Conservation (phyloP, 2,329 filamentous ascomycete species). For the Ophiocordyceps australis region DNA sequence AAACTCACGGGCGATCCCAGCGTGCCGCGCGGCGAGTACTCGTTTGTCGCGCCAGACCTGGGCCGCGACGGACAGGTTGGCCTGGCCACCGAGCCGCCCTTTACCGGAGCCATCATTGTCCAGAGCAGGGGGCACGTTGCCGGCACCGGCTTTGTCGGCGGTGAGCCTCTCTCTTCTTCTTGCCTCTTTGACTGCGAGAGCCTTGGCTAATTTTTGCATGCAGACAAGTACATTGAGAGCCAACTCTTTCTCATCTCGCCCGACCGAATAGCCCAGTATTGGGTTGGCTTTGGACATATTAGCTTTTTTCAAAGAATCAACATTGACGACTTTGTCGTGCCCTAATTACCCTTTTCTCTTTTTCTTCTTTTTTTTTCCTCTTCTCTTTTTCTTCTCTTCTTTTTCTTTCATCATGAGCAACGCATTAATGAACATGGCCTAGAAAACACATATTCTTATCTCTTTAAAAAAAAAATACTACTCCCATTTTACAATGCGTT, state of each 20-base stretch:
- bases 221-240: slow-evolving; percentile 58
- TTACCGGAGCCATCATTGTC: slow-evolving; percentile 58
- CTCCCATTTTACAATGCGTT: too few species aligned
- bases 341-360: too few species aligned
- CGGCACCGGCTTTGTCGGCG: slow-evolving; percentile 47
- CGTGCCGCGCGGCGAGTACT: slow-evolving; percentile 70
- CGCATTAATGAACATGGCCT: too few species aligned
- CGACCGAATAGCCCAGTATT: slow-evolving; percentile 67
- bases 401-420: too few species aligned
- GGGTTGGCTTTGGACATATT: slow-evolving; percentile 46
- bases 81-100: slow-evolving; percentile 45
- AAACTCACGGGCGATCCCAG: slow-evolving; percentile 89
- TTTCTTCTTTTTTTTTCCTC: too few species aligned
- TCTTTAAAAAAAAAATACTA: too few species aligned
- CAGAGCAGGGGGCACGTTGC: slow-evolving; percentile 64
- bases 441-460: too few species aligned
- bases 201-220: not conserved
- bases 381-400: too few species aligned
- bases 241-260: slow-evolving; percentile 64
- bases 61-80: slow-evolving; percentile 46
- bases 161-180: slow-evolving; percentile 26
- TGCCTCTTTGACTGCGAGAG: not conserved
- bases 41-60: slow-evolving; percentile 66
- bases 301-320: slow-evolving; percentile 43
- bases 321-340: slow-evolving; percentile 29